These are phyloP conservation scores for Tricholomella constricta DNA, from an alignment of 768 basidiomycete species.

Conservation along the genomic window DNA sequence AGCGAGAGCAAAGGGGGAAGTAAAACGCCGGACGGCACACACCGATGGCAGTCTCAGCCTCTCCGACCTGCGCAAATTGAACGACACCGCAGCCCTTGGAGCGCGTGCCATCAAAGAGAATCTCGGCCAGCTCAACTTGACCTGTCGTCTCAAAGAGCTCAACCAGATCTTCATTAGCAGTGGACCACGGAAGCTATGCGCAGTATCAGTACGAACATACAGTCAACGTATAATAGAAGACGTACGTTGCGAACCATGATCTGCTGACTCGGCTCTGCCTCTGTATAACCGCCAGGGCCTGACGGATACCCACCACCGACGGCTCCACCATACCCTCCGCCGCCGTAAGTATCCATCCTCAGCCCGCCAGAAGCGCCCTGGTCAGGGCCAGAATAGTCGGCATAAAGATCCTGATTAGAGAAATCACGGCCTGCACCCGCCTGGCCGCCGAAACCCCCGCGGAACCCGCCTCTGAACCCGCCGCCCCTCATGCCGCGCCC, in stretches of 20 bases:
- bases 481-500: conserved; percentile 47
- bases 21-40: conserved; percentile 27
- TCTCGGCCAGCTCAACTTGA: conserved; percentile 92
- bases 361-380: conserved; percentile 49
- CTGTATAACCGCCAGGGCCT: conserved; percentile 42
- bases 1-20: background rate
- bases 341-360: conserved; percentile 39
- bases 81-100: conserved; percentile 96
- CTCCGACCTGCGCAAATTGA: conserved; percentile 83
- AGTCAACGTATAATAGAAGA: conserved; percentile 19
- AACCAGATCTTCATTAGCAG: conserved; percentile 97
- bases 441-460: conserved; percentile 53
- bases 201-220: background rate
- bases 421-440: conserved; percentile 70
- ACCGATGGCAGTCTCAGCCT: conserved; percentile 96
- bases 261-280: conserved; percentile 90
- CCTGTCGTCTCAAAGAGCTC: conserved; percentile 98
- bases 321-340: conserved; percentile 30
- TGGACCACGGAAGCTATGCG: conserved; percentile 92
- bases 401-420: conserved; percentile 88
- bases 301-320: conserved; percentile 31
- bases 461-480: conserved; percentile 47
- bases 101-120: conserved; percentile 88
- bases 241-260: conserved; percentile 98
- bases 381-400: conserved; percentile 90